Base-by-base conservation (phyloP, 2,329 filamentous ascomycete species). In the Diaporthe ilicicola region DNA sequence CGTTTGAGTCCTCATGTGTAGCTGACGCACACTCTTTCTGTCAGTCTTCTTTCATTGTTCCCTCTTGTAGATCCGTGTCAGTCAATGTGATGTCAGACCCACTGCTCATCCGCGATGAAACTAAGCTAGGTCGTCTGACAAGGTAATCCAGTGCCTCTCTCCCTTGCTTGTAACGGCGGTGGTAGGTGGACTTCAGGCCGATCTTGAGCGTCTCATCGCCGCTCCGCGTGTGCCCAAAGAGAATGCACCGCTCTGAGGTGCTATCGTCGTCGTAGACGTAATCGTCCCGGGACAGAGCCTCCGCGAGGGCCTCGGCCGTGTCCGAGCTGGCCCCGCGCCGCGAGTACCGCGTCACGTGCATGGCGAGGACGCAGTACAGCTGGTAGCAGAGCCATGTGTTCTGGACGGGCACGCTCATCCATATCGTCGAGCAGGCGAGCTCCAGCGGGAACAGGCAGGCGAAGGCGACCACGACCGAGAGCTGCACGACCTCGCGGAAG, bases 381-480 rank as follows among this genome's bases (percentile, higher is more conserved):
- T 76, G 72, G 50, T 74, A 76, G n/a, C 69, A 64, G 8, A 74
- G 67, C 75, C 75, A 76, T 37, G 71, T 34, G 61, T 75, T 74
- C 67, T 76, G 75, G 6, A 75, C 53, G 1, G 32, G 44, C 13
- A 64, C 19, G 4, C 70, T 67, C 74, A 76, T 74, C 74, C 74
- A 76, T 13, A 75, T 39, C 24, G 70, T 50, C 3, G 69, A 73
- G 42, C 50, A 67, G 9, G 76, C 39, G 24, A 76, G 54, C 19
- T 71, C 73, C 9, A 71, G 24, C 15, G 74, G 75, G 59, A 76
- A 76, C 15, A 71, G 29, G 27, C 66, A 50, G 10, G 61, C 72
- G 53, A 74, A 70, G 9, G 67, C 50, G 22, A 72, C 50, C 27
- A 75, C 69, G 29, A 67, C 34, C 32, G 32, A n/a, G n/a, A 76